Evolutionary conservation across 2,329 filamentous ascomycete genomes (phyloP), one percentile per base, ranked within the genome.

Genomic region (Aspergillus ibericus): DNA sequence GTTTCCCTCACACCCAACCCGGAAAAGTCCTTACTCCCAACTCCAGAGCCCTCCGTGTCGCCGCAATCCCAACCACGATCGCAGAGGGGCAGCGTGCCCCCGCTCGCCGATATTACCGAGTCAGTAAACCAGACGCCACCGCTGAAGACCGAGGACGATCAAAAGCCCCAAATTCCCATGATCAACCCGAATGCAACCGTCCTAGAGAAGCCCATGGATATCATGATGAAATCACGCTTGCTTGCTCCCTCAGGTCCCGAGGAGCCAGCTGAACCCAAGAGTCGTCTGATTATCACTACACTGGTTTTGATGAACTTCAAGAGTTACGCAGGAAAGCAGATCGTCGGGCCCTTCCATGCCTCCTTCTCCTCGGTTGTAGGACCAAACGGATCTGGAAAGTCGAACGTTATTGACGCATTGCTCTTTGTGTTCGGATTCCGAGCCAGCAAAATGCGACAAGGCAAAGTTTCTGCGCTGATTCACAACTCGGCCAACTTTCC

Each of bases 381-480:
- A 0, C 95, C 96, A 51, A 99, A 99, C 73, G 95, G 95, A 61
- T 99, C 95, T 9, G 95, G 95, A 59, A 99, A 99, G 75, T 98
- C 95, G 20, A 99, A 99, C 69, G 96, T 99, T 62, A 99, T 99
- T 72, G 95, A 99, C 77, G 97, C 95, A 2, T 81, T 99, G 27
- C 85, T 99, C 0, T 99, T 99, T 70, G 95, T 99, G n/a, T 99
- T 99, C 72, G 95, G 96, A 55, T 99, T 99, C 80, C 88, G 95
- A 60, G 95, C 95, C 42, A 98, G 93, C 82, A 99, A 99, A 79
- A 99, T 99, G 95, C 86, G 95, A 70, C 95, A 99, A 75, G 95
- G 95, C 70, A 99, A 99, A 79, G 92, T 99, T 49, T 99, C 95
- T 1, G 95, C 95, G 4, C 81, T 99, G 50, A 99, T 99, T 66